A percentile compares a stretch with the other conserved stretches of the same genome.
These are phyloP conservation scores for Tulasnella calospora DNA, from an alignment of 768 basidiomycete genomes.

Conservation along the genomic window DNA sequence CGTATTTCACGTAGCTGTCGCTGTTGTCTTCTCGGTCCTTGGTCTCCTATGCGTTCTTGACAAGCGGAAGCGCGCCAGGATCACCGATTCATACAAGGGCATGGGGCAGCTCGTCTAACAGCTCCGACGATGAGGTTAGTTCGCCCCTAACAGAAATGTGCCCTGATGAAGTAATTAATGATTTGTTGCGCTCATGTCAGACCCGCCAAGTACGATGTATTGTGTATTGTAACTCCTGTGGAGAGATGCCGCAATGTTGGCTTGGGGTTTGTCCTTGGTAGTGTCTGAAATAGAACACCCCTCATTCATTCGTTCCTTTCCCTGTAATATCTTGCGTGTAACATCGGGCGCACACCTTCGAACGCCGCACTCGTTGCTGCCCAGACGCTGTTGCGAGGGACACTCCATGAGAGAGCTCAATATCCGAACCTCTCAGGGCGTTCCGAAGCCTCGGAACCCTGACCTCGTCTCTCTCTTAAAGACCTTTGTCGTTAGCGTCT, in stretches of 20 bases:
- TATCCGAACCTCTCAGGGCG: background rate
- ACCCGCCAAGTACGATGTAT: background rate
- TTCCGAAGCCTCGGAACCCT: background rate
- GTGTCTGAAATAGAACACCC: conserved; percentile 1
- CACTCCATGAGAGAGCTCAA: background rate
- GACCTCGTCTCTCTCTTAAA: background rate
- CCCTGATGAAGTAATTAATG: background rate
- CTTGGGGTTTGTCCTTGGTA: conserved; percentile 4
- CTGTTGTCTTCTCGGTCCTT: background rate
- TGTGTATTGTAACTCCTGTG: background rate
- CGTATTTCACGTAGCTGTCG: background rate
- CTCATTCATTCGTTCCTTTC: background rate
- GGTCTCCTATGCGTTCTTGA: background rate
- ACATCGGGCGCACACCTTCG: background rate
- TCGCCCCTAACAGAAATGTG: background rate
- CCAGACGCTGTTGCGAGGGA: background rate
- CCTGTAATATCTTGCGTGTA: background rate
- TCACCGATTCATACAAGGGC: conserved; percentile 11
- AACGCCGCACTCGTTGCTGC: background rate
- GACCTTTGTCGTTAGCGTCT: background rate
- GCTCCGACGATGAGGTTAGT: background rate
- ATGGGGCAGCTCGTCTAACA: background rate
- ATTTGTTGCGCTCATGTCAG: background rate
- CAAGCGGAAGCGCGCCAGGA: conserved; percentile 6
- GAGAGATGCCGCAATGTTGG: background rate